Percentiles rank a stretch among this genome's conserved stretches.
Evolutionary conservation across 495 filamentous ascomycete genomes (phyloP).

Genomic region (Terfezia claveryi): DNA sequence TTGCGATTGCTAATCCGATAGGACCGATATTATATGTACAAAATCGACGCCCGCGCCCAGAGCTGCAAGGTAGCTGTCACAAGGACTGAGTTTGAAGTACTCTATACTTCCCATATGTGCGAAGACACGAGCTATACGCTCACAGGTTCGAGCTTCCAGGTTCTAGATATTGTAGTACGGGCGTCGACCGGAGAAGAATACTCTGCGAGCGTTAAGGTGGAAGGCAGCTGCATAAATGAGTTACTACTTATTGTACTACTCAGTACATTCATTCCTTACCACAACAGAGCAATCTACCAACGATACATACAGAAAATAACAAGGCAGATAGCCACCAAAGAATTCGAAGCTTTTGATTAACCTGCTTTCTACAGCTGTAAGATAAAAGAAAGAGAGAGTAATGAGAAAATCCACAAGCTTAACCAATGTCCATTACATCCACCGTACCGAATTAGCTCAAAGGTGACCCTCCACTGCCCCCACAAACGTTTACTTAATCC

Average conservation of each 20-base stretch:
- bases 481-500: neutral
- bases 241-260: too few species aligned
- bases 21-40: neutral
- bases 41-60: constrained; percentile 46
- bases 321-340: too few species aligned
- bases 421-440: too few species aligned
- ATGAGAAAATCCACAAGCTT: too few species aligned
- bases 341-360: too few species aligned
- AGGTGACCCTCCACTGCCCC: too few species aligned
- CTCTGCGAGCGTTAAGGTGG: constrained; percentile 36
- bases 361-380: too few species aligned
- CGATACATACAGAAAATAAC: too few species aligned
- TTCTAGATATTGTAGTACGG: constrained; percentile 94
- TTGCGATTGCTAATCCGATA: constrained; percentile 38
- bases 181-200: constrained; percentile 68
- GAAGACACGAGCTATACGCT: constrained; percentile 55
- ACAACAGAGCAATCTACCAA: too few species aligned
- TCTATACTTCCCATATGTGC: constrained; percentile 80
- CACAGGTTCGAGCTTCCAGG: constrained; percentile 51
- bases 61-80: constrained; percentile 63
- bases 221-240: constrained; percentile 34
- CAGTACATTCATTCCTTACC: too few species aligned
- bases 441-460: too few species aligned
- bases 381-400: too few species aligned
- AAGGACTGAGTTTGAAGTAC: constrained; percentile 60